These are phyloP conservation scores for Lathyrus sativus DNA, from an alignment of 306 rosid species.

Conservation along the genomic window DNA sequence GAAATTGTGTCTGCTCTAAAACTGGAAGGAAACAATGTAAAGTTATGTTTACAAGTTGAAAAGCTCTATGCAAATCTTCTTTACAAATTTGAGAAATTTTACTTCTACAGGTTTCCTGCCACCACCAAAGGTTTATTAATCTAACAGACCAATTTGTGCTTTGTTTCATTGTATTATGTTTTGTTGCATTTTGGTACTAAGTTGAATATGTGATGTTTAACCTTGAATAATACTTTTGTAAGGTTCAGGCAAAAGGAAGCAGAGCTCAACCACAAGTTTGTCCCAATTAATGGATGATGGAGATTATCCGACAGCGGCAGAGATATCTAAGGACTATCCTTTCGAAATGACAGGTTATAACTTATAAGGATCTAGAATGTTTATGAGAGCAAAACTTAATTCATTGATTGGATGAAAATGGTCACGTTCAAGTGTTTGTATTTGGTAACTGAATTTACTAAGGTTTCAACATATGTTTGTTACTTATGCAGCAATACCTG, in stretches of 20 bases:
- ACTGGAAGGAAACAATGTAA: slow-evolving; percentile 40
- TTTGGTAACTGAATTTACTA: background rate
- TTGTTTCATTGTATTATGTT: background rate
- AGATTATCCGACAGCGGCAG: slow-evolving; percentile 19
- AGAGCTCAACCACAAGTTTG: slow-evolving; percentile 1
- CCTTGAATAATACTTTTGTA: background rate
- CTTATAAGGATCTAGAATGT: slow-evolving; percentile 14
- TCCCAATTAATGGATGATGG: slow-evolving; percentile 14
- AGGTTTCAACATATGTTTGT: background rate
- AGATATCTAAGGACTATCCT: background rate
- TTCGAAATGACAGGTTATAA: slow-evolving; percentile 40
- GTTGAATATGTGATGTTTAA: slow-evolving; percentile 1
- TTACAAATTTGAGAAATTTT: slow-evolving; percentile 45
- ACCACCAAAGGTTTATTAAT: slow-evolving; percentile 34
- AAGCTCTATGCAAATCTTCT: slow-evolving; percentile 42
- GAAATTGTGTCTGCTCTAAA: slow-evolving; percentile 46
- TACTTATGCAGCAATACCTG: background rate
- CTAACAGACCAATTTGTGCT: background rate
- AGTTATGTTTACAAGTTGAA: slow-evolving; percentile 44
- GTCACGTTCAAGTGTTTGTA: background rate
- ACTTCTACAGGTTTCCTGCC: slow-evolving; percentile 40
- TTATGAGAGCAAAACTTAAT: background rate
- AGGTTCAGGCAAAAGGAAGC: slow-evolving; percentile 38
- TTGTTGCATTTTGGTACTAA: slow-evolving; percentile 27
- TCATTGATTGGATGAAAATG: background rate